Conservation (phyloP, 2,329 filamentous ascomycete species). For the Ustilaginoidea virens region DNA sequence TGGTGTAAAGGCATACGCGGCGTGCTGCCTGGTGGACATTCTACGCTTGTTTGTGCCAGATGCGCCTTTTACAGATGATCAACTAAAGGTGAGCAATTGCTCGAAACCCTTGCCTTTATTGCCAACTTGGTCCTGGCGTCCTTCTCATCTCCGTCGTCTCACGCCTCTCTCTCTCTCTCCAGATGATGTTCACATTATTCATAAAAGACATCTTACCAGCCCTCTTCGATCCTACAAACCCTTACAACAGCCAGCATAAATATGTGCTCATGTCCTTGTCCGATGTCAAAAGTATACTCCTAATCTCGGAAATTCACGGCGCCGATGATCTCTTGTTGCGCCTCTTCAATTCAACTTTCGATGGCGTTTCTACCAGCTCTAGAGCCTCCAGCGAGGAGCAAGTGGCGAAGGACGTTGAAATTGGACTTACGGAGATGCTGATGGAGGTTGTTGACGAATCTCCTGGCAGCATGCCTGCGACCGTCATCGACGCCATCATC, state of each 20-base stretch:
- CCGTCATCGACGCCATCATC: constrained; percentile 83
- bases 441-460: constrained; percentile 80
- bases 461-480: constrained; percentile 51
- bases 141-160: too few relatives aligned
- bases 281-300: constrained; percentile 86
- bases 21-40: constrained; percentile 85
- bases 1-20: constrained; percentile 77
- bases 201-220: constrained; percentile 71
- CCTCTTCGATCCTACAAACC: constrained; percentile 70
- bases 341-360: constrained; percentile 81
- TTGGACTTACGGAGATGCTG: constrained; percentile 76
- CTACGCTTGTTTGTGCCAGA: constrained; percentile 85
- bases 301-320: constrained; percentile 76
- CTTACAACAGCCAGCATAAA: constrained; percentile 87
- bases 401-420: constrained; percentile 84
- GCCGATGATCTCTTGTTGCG: constrained; percentile 64
- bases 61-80: constrained; percentile 79
- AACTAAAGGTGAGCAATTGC: constrained; percentile 60
- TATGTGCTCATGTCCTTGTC: constrained; percentile 80
- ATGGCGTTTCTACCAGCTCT: constrained; percentile 68
- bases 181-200: constrained; percentile 91
- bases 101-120: too few relatives aligned
- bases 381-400: constrained; percentile 65
- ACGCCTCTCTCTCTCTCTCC: too few relatives aligned
- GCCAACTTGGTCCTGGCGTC: too few relatives aligned